phyloP scores from a whole-genome alignment of 306 rosid genomes.

The Ziziphus jujuba region DNA sequence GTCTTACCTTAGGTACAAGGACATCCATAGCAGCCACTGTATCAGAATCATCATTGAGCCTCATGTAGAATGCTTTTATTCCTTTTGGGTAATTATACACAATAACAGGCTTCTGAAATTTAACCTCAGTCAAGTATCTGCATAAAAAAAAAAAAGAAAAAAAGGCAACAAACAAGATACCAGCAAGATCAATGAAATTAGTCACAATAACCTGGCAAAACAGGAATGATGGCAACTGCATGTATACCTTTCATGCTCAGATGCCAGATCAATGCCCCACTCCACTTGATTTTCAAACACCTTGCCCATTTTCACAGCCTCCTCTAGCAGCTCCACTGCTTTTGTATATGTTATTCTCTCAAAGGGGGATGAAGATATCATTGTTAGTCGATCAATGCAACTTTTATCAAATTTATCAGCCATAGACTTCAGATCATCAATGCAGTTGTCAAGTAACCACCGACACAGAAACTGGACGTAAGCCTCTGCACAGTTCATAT shows the following conservation, averaged over 20 bases:
- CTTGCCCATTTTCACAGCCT: conserved; percentile 77
- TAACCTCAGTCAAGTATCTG: conserved; percentile 87
- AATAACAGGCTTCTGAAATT: conserved; percentile 87
- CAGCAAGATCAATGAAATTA: conserved; percentile 16
- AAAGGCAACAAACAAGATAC: conserved; percentile 17
- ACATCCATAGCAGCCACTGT: conserved; percentile 99
- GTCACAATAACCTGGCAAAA: conserved; percentile 2
- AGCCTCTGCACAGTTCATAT: conserved; percentile 97
- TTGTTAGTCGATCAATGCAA: conserved; percentile 72
- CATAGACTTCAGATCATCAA: conserved; percentile 87
- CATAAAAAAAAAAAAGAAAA: too few species aligned
- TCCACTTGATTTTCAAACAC: conserved; percentile 88
- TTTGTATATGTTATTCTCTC: conserved; percentile 70
- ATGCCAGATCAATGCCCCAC: conserved; percentile 96
- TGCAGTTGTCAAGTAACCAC: conserved; percentile 87
- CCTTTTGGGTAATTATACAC: conserved; percentile 91
- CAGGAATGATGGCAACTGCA: neutral
- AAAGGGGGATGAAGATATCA: conserved; percentile 87
- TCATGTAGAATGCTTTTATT: conserved; percentile 98
- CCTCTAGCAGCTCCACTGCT: conserved; percentile 77
- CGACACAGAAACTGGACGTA: conserved; percentile 80
- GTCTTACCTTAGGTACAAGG: conserved; percentile 87
- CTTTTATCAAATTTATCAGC: conserved; percentile 75
- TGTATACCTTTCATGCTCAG: conserved; percentile 97
- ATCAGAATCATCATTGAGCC: conserved; percentile 79